Base-by-base conservation (phyloP, 768 basidiomycete species). In the Lactarius sanguifluus region DNA sequence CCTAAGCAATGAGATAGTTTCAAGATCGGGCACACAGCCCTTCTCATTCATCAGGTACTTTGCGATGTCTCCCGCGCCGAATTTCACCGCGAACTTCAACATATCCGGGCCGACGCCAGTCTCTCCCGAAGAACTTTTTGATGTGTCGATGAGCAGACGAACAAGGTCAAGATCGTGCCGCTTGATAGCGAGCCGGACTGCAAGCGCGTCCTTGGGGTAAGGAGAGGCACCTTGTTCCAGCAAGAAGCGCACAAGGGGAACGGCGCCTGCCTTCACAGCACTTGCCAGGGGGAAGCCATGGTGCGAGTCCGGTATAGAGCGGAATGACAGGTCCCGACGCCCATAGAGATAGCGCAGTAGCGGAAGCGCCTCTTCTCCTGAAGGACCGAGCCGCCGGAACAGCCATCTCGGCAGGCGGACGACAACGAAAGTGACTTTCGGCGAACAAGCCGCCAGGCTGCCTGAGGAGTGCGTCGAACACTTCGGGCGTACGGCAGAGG, bases 211-310 rank as follows among this genome's bases (percentile, higher is more conserved):
- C 71, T 89, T 90, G 67, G 76, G 76, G 5, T 72, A 72, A 0
- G 95, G 94, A 13, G 88, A 88, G 0, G 92, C 94, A 3, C 86
- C 89, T 23, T 86, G 79, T 3, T 79, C 78, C 58, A 97, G 85
- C 18, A 98, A 81, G 70, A 92, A 88, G 28, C 75, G 78, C 1
- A 94, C 79, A 9, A 97, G 83, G 3, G 87, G 86, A 1, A 81
- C 62, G 68, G 88, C 88, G 25, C 79, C 79, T 0, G 83, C 86
- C 43, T 87, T 80, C 1, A 94, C 91, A 1, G 95, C 93, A 69
- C 85, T 87, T 18, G 86, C 86, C 47, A 97, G 85, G 0, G 90
- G 88, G 72, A 95, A 97, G 1, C 95, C 96, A 3, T 84, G 81
- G 75, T 91, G 81, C 9, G 90, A 84, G 74, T 96, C 85, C 15